Evolutionary conservation across 2,329 filamentous ascomycete species (phyloP), one percentile per base, ranked within the genome.

Genomic region (Dothiorella sarmentorum): DNA sequence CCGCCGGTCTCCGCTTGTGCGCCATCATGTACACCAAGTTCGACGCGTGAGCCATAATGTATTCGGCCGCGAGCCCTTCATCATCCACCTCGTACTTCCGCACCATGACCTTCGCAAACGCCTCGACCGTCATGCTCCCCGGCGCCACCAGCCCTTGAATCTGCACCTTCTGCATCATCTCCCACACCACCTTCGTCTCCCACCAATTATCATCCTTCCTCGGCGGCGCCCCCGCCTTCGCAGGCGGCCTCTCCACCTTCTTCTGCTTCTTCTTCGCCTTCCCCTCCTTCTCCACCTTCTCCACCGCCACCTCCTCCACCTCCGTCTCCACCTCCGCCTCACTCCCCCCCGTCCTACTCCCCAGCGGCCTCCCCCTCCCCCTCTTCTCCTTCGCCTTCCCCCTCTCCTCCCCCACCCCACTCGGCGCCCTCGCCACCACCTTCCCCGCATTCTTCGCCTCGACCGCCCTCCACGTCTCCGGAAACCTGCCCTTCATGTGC

Each of bases 191-290:
- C 6, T 70, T 64, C 7, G 71, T 66, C 57, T 71, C 67, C 70
- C 72, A 75, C 72, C 72, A 75, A 26, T 73, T 73, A 40, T 72
- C 63, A 31, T 74, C 69, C 51, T 74, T 74, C 63, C 68, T 73
- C 7, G 69, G 69, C 56, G 60, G 57, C 52, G 38, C 51, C 4
- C 27, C 22, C 7, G 26, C 13, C 3, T 27, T 52, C 18, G 15
- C 22, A 42, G 35, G 15, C 10, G 7, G 9, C 29, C 29, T 13
- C 37, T 55, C 27, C 42, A 15, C 37, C 20, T 7, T 27, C 2
- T 57, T 42, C 18, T 47, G 55, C 7, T 17, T 24, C 9, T 26
- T 40, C 11, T 20, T 15, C 22, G 27, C 29, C 29, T 3, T 3
- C 29, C 45, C 18, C n/a, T 11, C 49, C 47, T 22, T 17, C 37